phyloP scores from a whole-genome alignment of 1,284 basidiomycete species.

The Malassezia brasiliensis region DNA sequence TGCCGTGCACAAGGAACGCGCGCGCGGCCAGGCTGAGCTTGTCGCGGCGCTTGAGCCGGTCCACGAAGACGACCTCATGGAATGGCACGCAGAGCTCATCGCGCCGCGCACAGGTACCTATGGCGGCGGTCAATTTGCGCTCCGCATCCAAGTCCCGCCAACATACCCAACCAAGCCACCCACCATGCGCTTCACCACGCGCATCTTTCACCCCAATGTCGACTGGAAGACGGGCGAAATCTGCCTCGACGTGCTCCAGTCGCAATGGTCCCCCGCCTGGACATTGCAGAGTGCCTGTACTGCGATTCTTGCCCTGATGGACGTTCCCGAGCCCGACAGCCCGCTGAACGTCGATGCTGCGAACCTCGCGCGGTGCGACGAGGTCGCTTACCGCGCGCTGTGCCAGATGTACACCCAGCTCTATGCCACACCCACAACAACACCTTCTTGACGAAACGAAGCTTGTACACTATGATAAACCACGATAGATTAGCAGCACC shows the following conservation, averaged over 20 bases:
- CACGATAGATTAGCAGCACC: conserved; percentile 33
- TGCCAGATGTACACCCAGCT: conserved; percentile 31
- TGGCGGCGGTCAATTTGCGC: conserved; percentile 27
- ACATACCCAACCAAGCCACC: conserved; percentile 45
- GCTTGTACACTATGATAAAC: conserved; percentile 4
- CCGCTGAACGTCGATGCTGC: conserved; percentile 49
- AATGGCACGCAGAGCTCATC: conserved; percentile 34
- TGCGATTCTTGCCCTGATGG: conserved; percentile 42
- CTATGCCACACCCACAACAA: neutral
- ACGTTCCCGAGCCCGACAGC: conserved; percentile 42
- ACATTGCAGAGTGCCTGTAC: conserved; percentile 39
- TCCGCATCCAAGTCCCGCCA: conserved; percentile 28
- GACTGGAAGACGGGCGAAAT: conserved; percentile 45
- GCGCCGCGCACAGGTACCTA: conserved; percentile 26
- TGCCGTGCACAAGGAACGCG: neutral
- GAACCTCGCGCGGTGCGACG: conserved; percentile 28
- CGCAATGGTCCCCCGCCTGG: conserved; percentile 48
- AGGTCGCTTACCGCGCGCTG: conserved; percentile 23
- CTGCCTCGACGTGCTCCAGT: conserved; percentile 43
- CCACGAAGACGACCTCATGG: conserved; percentile 35
- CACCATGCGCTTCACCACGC: conserved; percentile 29
- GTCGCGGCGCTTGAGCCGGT: conserved; percentile 26
- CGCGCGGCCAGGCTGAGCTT: neutral
- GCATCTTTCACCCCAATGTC: conserved; percentile 45
- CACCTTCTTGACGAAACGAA: too few species aligned